Percentiles rank a stretch among this genome's conserved stretches.
phyloP scores from a whole-genome alignment of 2,329 filamentous ascomycete species.

The Chaetomium sp. region DNA sequence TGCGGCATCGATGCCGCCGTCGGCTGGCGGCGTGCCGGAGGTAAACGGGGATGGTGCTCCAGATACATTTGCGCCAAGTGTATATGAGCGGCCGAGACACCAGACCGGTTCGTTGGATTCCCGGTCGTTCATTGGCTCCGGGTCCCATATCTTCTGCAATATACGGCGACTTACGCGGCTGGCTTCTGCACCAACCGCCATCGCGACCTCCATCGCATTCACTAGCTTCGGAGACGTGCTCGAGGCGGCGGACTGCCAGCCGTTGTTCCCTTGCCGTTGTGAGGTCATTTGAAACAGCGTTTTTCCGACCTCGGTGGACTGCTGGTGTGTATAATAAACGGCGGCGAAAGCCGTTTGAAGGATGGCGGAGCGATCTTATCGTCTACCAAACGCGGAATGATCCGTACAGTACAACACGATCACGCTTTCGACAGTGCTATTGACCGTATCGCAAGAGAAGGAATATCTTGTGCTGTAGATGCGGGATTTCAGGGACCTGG shows the following conservation, averaged over 20 bases:
- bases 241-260: conserved; percentile 35
- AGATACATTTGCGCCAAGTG: conserved; percentile 40
- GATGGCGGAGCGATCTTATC: not conserved
- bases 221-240: conserved; percentile 34
- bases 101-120: conserved; percentile 71
- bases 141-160: conserved; percentile 91
- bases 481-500: not conserved
- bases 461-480: not conserved
- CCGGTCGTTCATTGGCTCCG: conserved; percentile 79
- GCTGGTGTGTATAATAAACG: not conserved
- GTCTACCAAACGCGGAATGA: conserved; percentile 2
- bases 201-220: conserved; percentile 42
- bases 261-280: conserved; percentile 27
- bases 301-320: not conserved
- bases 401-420: not conserved
- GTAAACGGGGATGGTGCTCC: conserved; percentile 26
- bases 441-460: not conserved
- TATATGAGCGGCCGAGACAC: conserved; percentile 69
- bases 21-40: conserved; percentile 31
- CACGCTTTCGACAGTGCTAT: not conserved
- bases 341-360: not conserved
- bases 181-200: conserved; percentile 52
- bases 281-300: conserved; percentile 26
- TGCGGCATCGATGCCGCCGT: conserved; percentile 19
- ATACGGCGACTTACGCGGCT: conserved; percentile 76